Conservation (phyloP, 192 early-diverging fungal species). For the Coemansia sp. region DNA sequence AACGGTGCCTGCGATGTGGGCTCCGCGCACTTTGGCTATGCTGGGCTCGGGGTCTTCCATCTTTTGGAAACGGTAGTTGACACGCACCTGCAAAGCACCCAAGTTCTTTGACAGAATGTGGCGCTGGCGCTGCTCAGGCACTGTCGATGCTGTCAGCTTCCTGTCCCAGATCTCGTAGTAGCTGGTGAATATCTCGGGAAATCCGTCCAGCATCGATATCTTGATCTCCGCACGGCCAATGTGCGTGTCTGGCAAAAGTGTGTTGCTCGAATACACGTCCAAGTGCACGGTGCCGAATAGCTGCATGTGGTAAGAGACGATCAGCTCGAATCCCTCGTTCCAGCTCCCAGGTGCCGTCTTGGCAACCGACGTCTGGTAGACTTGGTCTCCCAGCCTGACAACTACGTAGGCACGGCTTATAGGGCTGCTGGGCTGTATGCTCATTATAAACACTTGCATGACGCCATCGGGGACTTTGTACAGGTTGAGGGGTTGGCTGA, state of each 20-base stretch:
- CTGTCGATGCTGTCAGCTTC: slow-evolving; percentile 60
- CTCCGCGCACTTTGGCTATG: slow-evolving; percentile 29
- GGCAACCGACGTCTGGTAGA: slow-evolving; percentile 61
- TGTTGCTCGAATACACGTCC: slow-evolving; percentile 65
- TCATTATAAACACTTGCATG: slow-evolving; percentile 61
- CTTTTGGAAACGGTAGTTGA: slow-evolving; percentile 64
- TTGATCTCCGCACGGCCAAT: slow-evolving; percentile 69
- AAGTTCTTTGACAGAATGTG: slow-evolving; percentile 61
- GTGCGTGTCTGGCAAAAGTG: slow-evolving; percentile 61
- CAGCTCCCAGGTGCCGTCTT: slow-evolving; percentile 58
- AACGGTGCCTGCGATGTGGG: slow-evolving; percentile 36
- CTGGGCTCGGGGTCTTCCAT: slow-evolving; percentile 50
- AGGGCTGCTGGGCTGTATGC: slow-evolving; percentile 57
- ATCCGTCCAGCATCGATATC: slow-evolving; percentile 56
- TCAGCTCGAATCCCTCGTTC: slow-evolving; percentile 71
- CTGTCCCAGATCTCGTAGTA: slow-evolving; percentile 79
- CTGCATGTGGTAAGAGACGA: slow-evolving; percentile 68
- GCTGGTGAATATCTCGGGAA: slow-evolving; percentile 67
- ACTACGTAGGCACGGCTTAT: slow-evolving; percentile 64
- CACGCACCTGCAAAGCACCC: slow-evolving; percentile 65
- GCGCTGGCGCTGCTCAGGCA: slow-evolving; percentile 56
- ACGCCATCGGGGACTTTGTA: slow-evolving; percentile 50
- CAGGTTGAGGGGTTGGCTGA: slow-evolving; percentile 51
- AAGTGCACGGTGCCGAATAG: slow-evolving; percentile 69
- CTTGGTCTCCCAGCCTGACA: slow-evolving; percentile 63